Percentiles rank a stretch among this genome's conserved stretches.
Conservation (phyloP, 2,329 filamentous ascomycete genomes). For the Nemania sp. region DNA sequence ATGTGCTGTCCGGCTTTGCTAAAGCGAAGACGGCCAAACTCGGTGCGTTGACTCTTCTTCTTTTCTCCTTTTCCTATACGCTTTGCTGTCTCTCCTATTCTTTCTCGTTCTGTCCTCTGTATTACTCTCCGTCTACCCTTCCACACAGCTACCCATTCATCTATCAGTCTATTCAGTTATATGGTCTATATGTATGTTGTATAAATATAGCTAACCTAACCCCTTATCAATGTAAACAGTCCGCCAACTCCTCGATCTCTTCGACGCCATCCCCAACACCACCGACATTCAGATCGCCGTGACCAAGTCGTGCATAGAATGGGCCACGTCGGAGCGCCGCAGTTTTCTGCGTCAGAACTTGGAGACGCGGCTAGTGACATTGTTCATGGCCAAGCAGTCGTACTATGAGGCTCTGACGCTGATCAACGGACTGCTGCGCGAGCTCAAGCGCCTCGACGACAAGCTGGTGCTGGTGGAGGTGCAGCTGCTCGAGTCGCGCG, state of each 20-base stretch:
- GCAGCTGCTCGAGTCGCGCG: constrained; percentile 92
- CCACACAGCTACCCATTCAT: neutral
- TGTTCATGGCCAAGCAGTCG: constrained; percentile 96
- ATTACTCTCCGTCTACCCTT: neutral
- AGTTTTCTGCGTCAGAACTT: constrained; percentile 98
- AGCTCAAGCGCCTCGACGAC: constrained; percentile 97
- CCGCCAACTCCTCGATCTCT: constrained; percentile 93
- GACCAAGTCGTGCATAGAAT: constrained; percentile 99
- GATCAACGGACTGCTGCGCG: constrained; percentile 93
- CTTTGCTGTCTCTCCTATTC: neutral
- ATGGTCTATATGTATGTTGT: no score
- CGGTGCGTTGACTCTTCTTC: constrained; percentile 59
- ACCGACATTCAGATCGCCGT: constrained; percentile 92
- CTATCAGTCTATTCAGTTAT: no score
- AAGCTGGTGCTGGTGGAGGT: constrained; percentile 98
- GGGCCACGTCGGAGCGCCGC: constrained; percentile 91
- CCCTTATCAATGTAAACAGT: no score
- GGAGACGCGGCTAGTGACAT: constrained; percentile 88
- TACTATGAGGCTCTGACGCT: constrained; percentile 97
- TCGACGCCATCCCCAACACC: constrained; percentile 90
- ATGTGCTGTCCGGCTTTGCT: constrained; percentile 91
- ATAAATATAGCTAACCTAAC: no score
- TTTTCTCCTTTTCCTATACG: neutral
- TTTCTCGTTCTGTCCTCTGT: neutral
- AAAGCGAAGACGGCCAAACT: constrained; percentile 99